Conservation (phyloP, 1,139 yeast species). For the Yamadazyma trypodendri region DNA sequence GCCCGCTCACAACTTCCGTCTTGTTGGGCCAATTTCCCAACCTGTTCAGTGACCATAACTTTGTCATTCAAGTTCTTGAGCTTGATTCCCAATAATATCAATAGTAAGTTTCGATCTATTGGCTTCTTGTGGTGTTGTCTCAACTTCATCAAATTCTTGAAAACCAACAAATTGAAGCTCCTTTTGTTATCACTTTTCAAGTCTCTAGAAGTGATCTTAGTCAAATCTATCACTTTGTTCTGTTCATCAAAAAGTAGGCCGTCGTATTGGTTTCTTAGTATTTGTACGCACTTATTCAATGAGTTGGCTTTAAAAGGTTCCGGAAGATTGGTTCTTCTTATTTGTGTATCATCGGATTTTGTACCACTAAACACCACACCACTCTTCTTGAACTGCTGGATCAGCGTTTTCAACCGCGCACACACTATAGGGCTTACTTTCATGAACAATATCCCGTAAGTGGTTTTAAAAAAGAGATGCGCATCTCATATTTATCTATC, state of each 20-base stretch:
- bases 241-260: constrained; percentile 16
- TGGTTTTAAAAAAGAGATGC: constrained; percentile 4
- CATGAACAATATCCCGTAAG: constrained; percentile 1
- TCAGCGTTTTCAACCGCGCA: constrained; percentile 21
- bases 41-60: constrained; percentile 51
- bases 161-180: constrained; percentile 19
- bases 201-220: constrained; percentile 13
- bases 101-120: constrained; percentile 44
- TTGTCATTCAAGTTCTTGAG: constrained; percentile 58
- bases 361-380: constrained; percentile 18
- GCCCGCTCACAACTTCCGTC: constrained; percentile 54
- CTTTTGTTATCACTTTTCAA: constrained; percentile 6
- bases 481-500: constrained; percentile 2
- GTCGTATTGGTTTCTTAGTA: constrained; percentile 19
- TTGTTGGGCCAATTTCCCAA: constrained; percentile 45
- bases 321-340: constrained; percentile 3
- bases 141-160: constrained; percentile 28
- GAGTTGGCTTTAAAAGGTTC: constrained; percentile 10
- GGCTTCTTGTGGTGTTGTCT: constrained; percentile 25
- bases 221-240: constrained; percentile 14
- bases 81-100: constrained; percentile 56
- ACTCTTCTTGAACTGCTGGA: constrained; percentile 27
- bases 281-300: constrained; percentile 22
- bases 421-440: constrained; percentile 2
- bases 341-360: neutral